A percentile compares a stretch with the other conserved stretches of the same genome.
Evolutionary conservation across 768 basidiomycete species (phyloP).

Genomic region (Boletus huronensis): DNA sequence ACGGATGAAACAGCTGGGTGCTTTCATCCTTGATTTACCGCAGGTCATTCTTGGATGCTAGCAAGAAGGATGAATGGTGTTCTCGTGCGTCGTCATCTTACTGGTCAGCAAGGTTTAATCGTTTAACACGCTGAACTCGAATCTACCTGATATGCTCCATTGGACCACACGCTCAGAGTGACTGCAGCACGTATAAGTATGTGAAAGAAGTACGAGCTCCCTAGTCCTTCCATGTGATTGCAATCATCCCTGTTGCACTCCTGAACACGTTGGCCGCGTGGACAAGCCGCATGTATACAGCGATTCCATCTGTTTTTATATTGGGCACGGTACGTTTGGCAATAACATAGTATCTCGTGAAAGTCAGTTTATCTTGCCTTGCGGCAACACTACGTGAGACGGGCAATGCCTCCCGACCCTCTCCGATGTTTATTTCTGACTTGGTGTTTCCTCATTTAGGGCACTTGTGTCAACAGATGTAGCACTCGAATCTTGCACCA

Average conservation of each 20-base stretch:
- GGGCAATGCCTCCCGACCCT: background rate
- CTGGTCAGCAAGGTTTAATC: background rate
- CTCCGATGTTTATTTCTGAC: too few species aligned
- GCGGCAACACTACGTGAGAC: background rate
- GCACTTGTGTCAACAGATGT: too few species aligned
- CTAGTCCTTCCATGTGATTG: background rate
- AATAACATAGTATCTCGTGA: background rate
- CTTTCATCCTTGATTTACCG: background rate
- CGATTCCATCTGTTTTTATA: background rate
- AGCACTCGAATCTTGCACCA: too few species aligned
- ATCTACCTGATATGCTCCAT: background rate
- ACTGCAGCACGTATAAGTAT: background rate
- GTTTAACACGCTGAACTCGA: background rate
- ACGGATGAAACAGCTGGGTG: background rate
- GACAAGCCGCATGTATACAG: background rate
- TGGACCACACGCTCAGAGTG: background rate
- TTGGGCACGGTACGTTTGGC: background rate
- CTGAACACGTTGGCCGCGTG: background rate
- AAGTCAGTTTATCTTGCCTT: too few species aligned
- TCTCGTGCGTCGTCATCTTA: background rate
- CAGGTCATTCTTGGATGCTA: background rate
- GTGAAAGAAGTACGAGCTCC: background rate
- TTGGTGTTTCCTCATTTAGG: too few species aligned
- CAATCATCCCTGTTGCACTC: too few species aligned
- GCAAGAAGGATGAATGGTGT: background rate